A percentile compares a stretch with the other conserved stretches of the same genome.
Conservation (phyloP, 2,329 filamentous ascomycete species). For the Plectosphaerella cucumerina region DNA sequence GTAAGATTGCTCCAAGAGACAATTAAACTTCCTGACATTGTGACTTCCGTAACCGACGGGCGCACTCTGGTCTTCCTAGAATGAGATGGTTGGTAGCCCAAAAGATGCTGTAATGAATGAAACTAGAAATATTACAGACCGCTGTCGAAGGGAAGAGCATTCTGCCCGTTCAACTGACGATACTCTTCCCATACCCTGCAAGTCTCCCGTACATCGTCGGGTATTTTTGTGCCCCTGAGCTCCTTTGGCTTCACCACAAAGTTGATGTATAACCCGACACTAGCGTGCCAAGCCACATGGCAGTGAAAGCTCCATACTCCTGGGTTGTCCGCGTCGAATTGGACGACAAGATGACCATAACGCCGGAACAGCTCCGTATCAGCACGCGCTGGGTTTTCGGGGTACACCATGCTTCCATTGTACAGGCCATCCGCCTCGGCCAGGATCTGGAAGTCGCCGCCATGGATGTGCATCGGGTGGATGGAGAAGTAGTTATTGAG, state of each 20-base stretch:
- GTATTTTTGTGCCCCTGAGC: slow-evolving; percentile 1
- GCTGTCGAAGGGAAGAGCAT: slow-evolving; percentile 7
- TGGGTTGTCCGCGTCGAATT: slow-evolving; percentile 38
- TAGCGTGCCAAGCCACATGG: slow-evolving; percentile 49
- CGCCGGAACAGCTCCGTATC: too few relatives aligned
- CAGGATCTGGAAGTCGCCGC: slow-evolving; percentile 52
- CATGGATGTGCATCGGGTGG: slow-evolving; percentile 63
- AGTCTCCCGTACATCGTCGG: neutral
- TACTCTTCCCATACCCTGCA: slow-evolving; percentile 6
- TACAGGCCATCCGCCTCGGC: slow-evolving; percentile 26
- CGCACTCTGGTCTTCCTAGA: too few relatives aligned
- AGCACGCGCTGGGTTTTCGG: too few relatives aligned
- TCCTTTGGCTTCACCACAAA: slow-evolving; percentile 5
- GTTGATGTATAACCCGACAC: slow-evolving; percentile 8
- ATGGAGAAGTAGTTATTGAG: slow-evolving; percentile 55
- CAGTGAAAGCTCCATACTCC: slow-evolving; percentile 38
- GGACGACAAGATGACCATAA: slow-evolving; percentile 36
- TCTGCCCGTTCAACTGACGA: neutral
- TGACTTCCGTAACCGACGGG: too few relatives aligned
- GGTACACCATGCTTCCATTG: slow-evolving; percentile 7
- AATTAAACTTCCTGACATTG: too few relatives aligned
- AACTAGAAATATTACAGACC: slow-evolving; percentile 7
- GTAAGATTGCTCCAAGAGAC: too few relatives aligned
- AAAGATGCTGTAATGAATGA: too few relatives aligned
- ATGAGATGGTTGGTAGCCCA: too few relatives aligned